Conservation (phyloP, 768 basidiomycete species). For the Dentipellis fragilis region DNA sequence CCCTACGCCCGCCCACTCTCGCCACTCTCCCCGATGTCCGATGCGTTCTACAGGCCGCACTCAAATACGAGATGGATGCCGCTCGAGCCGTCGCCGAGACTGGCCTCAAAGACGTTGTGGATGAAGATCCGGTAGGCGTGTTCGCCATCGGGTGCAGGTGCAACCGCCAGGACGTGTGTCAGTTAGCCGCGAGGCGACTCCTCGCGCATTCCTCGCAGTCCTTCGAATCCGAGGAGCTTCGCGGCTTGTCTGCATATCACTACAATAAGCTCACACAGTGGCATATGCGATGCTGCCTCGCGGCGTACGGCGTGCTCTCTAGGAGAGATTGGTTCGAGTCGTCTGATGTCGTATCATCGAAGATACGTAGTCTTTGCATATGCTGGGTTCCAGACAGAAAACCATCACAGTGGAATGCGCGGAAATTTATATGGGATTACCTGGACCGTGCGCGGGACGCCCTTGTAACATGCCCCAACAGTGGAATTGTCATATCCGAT, state of each 20-base stretch:
- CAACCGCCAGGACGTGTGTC: neutral
- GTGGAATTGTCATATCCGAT: too few relatives aligned
- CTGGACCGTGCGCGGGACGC: too few relatives aligned
- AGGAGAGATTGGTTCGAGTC: neutral
- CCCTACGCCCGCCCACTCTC: neutral
- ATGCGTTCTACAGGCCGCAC: neutral
- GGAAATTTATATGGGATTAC: too few relatives aligned
- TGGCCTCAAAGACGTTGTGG: neutral
- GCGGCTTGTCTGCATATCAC: neutral
- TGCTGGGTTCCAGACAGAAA: too few relatives aligned
- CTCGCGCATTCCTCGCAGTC: neutral
- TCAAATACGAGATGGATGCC: neutral
- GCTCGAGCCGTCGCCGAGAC: neutral
- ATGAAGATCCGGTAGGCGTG: neutral
- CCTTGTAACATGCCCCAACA: too few relatives aligned
- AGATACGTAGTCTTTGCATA: too few relatives aligned
- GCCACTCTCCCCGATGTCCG: neutral
- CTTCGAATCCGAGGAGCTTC: neutral
- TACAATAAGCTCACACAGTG: neutral
- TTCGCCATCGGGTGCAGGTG: neutral
- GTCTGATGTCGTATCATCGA: neutral
- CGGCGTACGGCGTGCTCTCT: neutral
- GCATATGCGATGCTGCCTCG: neutral
- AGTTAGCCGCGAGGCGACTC: neutral
- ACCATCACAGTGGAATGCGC: too few relatives aligned